Conservation (phyloP, 2,329 filamentous ascomycete genomes). For the Diplodia sapinea region DNA sequence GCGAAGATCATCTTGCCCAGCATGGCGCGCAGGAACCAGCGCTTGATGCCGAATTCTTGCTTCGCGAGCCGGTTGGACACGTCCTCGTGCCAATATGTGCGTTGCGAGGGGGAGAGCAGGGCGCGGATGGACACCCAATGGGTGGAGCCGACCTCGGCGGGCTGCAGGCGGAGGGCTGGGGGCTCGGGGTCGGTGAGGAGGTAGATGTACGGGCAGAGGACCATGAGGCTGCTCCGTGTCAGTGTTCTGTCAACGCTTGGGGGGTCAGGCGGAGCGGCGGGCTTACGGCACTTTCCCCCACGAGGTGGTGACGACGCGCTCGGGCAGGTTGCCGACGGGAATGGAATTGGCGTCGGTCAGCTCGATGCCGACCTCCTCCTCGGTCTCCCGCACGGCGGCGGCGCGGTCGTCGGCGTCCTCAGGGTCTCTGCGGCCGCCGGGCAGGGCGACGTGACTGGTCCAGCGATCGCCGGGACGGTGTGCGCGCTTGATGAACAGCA, state of each 20-base stretch:
- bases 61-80: conserved; percentile 66
- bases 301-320: conserved; percentile 68
- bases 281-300: conserved; percentile 69
- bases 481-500: conserved; percentile 74
- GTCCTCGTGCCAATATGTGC: conserved; percentile 68
- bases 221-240: conserved; percentile 62
- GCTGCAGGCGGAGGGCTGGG: conserved; percentile 67
- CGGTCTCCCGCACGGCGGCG: conserved; percentile 67
- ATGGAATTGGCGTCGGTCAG: conserved; percentile 56
- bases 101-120: conserved; percentile 64
- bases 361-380: conserved; percentile 70
- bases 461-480: conserved; percentile 69
- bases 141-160: conserved; percentile 69
- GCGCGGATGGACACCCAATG: conserved; percentile 72
- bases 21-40: conserved; percentile 61
- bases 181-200: conserved; percentile 63
- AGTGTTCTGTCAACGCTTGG: not conserved
- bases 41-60: conserved; percentile 60
- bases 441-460: conserved; percentile 72
- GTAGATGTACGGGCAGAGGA: conserved; percentile 72
- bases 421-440: conserved; percentile 70
- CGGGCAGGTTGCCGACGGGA: conserved; percentile 66
- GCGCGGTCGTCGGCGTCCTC: conserved; percentile 67
- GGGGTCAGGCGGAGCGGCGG: not conserved
- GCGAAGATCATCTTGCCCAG: conserved; percentile 72